Conservation (phyloP, 139 green algal species). For the Chlamydomonas incerta region DNA sequence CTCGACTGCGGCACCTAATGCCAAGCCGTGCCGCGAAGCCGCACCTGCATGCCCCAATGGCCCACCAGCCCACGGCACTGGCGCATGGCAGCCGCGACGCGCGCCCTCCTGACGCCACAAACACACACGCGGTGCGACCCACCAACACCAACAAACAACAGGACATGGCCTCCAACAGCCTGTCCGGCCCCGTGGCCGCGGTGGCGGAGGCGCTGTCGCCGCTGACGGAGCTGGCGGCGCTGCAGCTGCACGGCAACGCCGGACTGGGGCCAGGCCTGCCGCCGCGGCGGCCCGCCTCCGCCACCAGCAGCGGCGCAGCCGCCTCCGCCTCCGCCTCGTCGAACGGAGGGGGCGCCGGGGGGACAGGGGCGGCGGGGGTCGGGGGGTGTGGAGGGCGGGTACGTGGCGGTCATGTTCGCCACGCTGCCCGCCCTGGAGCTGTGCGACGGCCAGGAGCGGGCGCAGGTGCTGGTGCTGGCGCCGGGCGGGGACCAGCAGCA, state of each 20-base stretch:
- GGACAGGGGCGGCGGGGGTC: no score
- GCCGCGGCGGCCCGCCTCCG: background rate
- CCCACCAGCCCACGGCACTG: no score
- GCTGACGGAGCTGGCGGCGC: conserved; percentile 19
- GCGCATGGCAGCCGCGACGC: no score
- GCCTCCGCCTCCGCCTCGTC: no score
- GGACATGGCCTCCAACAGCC: conserved; percentile 43
- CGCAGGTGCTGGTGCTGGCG: conserved; percentile 16
- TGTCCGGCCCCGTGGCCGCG: background rate
- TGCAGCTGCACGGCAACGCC: conserved; percentile 36
- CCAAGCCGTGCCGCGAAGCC: no score
- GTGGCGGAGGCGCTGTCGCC: conserved; percentile 23
- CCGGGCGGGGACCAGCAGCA: background rate
- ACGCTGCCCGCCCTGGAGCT: conserved; percentile 34
- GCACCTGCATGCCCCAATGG: no score
- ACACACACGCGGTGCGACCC: no score
- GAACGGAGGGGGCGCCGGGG: no score
- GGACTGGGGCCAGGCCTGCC: background rate
- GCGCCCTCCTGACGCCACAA: no score
- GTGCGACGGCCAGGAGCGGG: conserved; percentile 29
- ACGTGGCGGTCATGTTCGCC: conserved; percentile 8
- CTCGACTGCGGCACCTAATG: no score
- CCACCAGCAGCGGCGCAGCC: background rate
- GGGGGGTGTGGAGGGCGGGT: background rate
- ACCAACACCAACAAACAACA: background rate